Evolutionary conservation across 2,329 filamentous ascomycete genomes (phyloP).

Genomic region (Chaetomium globosum): DNA sequence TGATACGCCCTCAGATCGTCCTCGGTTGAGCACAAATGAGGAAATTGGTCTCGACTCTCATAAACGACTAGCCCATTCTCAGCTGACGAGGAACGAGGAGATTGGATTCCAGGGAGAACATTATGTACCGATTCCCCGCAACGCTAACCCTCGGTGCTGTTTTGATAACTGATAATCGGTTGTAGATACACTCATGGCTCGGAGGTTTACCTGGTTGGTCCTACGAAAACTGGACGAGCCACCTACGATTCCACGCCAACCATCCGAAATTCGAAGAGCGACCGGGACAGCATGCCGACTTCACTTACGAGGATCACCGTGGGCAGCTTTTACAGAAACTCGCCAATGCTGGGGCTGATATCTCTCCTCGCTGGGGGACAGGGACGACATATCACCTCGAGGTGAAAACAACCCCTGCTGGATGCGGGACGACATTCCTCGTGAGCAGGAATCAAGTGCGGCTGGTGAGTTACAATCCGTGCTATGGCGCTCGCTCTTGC

Average conservation of each 20-base stretch:
- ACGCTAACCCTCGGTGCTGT: too few relatives aligned
- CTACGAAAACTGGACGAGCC: conserved; percentile 7
- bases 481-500: too few relatives aligned
- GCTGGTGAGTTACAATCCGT: background rate
- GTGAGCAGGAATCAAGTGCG: conserved; percentile 17
- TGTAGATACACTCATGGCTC: background rate
- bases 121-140: background rate
- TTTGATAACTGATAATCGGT: background rate
- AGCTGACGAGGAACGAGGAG: background rate
- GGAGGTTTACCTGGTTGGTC: background rate
- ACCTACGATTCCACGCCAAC: background rate
- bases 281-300: background rate
- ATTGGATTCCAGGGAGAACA: conserved; percentile 5
- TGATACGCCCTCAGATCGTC: too few relatives aligned
- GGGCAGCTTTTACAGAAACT: background rate
- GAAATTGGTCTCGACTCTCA: too few relatives aligned
- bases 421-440: background rate
- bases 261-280: background rate
- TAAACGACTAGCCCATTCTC: too few relatives aligned
- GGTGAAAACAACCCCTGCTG: conserved; percentile 23
- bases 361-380: conserved; percentile 7
- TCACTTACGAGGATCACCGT: background rate
- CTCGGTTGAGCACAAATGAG: too few relatives aligned
- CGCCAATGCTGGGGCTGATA: background rate
- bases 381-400: conserved; percentile 28